Evolutionary conservation across 2,329 filamentous ascomycete genomes (phyloP), one percentile per base, ranked within the genome.

Genomic region (Cordyceps cicadae): DNA sequence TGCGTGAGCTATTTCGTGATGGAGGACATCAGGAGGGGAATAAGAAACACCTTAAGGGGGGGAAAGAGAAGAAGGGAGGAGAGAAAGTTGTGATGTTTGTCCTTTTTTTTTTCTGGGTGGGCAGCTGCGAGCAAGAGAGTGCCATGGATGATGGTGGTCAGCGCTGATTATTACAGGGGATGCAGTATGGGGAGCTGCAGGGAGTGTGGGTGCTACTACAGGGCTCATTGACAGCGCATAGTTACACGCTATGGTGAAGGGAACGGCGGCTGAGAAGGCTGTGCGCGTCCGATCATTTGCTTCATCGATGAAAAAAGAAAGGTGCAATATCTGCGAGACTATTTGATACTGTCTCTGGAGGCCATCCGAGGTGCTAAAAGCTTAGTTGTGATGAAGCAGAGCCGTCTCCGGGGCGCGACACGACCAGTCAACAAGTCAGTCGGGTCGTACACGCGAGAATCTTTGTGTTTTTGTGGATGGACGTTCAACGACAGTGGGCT

Each of bases 1-100:
- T 62, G 55, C 60, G 43, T 58, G 54, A 54, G 60, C 43, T 58
- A 51, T 58, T 34, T 24, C 49, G n/a, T 8, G 59, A 55, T 54
- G 49, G 43, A 56, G 60, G 54, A 41, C 53, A 52, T 59, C 56
- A 46, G 19, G 53, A 57, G 9, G 53, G 53, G 39, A 19, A 48
- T 32, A 53, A 48, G 50, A 37, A 41, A 26, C 57, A 51, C 57
- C 57, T 59, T 59, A 49, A n/a, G 39, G n/a, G 53, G 32, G 53
- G 49, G 17, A 21, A 37, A n/a, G 32, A 49, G 24, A 50, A 29
- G 49, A 46, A 29, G 15, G 45, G 45, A 49, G 37, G 15, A 32
- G 39, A 14, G 24, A 32, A 19, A 41, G 7, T 19, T 29, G 51
- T 61, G 59, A 52, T 61, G 48, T 59, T 55, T 39, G 45, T 58